Percentiles rank a stretch among this genome's conserved stretches.
Evolutionary conservation across 2,329 filamentous ascomycete genomes (phyloP).

Genomic region (Aspergillus pseudoviridinutans): DNA sequence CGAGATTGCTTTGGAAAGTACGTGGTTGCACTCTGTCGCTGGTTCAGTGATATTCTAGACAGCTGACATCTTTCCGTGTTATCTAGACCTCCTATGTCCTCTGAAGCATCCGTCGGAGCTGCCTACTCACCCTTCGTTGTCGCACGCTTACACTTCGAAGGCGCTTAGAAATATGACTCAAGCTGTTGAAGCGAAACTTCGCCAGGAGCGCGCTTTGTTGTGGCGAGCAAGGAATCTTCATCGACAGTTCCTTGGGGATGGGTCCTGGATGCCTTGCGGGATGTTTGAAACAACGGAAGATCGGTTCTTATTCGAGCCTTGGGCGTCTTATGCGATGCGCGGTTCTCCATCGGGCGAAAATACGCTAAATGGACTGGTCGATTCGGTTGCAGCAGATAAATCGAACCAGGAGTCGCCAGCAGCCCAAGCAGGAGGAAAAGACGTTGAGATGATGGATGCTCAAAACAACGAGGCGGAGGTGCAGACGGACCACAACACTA

Average conservation of each 20-base stretch:
- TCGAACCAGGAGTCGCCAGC: constrained; percentile 8
- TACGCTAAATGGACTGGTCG: constrained; percentile 12
- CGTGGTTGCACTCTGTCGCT: constrained; percentile 14
- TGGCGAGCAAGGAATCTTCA: constrained; percentile 57
- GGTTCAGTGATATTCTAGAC: not conserved
- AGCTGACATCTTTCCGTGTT: constrained; percentile 5
- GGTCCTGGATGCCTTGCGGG: constrained; percentile 56
- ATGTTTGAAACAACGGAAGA: constrained; percentile 50
- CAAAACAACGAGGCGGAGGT: constrained; percentile 10
- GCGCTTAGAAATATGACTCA: constrained; percentile 56
- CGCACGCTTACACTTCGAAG: constrained; percentile 55
- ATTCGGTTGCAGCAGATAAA: constrained; percentile 9
- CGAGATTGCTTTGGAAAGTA: constrained; percentile 55
- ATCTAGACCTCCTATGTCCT: constrained; percentile 55
- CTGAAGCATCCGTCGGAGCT: constrained; percentile 60
- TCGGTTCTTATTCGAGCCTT: constrained; percentile 44
- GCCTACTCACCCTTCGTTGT: constrained; percentile 56
- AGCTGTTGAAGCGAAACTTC: constrained; percentile 54
- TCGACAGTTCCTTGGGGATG: constrained; percentile 57
- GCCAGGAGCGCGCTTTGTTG: constrained; percentile 54
- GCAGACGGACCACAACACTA: constrained; percentile 3
- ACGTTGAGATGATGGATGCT: constrained; percentile 34
- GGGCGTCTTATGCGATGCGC: constrained; percentile 14
- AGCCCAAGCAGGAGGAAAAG: constrained; percentile 13
- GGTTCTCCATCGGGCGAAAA: constrained; percentile 14